phyloP scores from a whole-genome alignment of 805 yeast species.

The Metschnikowia orientalis region DNA sequence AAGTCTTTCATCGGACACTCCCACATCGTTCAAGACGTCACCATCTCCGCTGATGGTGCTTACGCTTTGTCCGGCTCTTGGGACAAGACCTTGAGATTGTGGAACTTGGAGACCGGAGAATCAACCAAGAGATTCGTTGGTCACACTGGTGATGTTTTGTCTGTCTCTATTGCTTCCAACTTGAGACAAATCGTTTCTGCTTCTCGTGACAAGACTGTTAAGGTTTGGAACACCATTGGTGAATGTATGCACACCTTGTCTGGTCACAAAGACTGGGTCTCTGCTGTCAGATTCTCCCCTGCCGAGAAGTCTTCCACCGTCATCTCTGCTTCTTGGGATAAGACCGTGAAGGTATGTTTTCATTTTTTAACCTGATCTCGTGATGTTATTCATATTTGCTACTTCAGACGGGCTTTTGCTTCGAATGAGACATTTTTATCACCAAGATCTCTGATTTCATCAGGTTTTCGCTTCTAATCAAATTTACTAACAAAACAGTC shows the following conservation, averaged over 20 bases:
- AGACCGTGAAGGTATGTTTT: slow-evolving; percentile 93
- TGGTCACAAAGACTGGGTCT: slow-evolving; percentile 99
- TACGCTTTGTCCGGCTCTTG: slow-evolving; percentile 98
- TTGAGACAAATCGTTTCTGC: slow-evolving; percentile 98
- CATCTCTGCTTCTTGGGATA: slow-evolving; percentile 99
- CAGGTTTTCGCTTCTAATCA: slow-evolving; percentile 1
- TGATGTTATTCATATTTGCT: slow-evolving; percentile 95
- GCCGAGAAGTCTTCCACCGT: slow-evolving; percentile 65
- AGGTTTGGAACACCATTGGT: slow-evolving; percentile 99
- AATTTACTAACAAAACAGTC: slow-evolving; percentile 64
- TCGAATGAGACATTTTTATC: slow-evolving; percentile 94
- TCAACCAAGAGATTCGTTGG: slow-evolving; percentile 94
- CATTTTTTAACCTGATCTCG: slow-evolving; percentile 17
- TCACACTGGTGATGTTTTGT: slow-evolving; percentile 95
- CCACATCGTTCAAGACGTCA: slow-evolving; percentile 97
- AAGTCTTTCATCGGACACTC: slow-evolving; percentile 97
- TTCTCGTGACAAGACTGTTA: slow-evolving; percentile 98
- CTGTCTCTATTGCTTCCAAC: slow-evolving; percentile 93
- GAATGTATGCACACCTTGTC: slow-evolving; percentile 89
- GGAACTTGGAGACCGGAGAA: slow-evolving; percentile 95
- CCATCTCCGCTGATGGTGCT: slow-evolving; percentile 95
- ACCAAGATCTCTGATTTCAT: slow-evolving; percentile 96
- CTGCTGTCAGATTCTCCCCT: slow-evolving; percentile 97
- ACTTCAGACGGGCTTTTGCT: slow-evolving; percentile 84
- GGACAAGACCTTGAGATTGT: slow-evolving; percentile 98